Percentiles rank a stretch among this genome's conserved stretches.
These are phyloP conservation scores for Prunus kanzakura DNA, from an alignment of 306 rosid genomes.

Conservation along the genomic window DNA sequence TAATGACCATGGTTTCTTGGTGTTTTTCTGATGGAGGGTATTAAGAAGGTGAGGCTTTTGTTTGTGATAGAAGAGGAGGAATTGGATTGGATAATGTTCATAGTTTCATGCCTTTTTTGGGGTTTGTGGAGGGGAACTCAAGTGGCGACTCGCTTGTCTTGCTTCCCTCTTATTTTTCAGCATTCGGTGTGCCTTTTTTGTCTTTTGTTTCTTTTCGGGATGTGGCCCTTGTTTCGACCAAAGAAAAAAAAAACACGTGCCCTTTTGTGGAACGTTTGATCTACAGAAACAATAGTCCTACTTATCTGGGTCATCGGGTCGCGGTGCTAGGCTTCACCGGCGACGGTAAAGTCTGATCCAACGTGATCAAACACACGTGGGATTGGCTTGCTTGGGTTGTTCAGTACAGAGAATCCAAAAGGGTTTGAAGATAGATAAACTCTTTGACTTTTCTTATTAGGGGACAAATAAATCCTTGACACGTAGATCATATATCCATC, in stretches of 20 bases:
- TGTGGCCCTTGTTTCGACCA: not conserved
- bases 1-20: constrained; percentile 59
- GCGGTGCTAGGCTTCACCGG: not conserved
- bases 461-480: not conserved
- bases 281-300: not conserved
- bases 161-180: constrained; percentile 40
- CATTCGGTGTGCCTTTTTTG: not conserved
- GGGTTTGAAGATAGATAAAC: not conserved
- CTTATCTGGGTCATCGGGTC: not conserved
- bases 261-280: not conserved
- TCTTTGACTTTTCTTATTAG: not conserved
- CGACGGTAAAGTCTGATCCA: no score
- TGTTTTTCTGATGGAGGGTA: not conserved
- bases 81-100: constrained; percentile 53
- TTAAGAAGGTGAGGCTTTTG: constrained; percentile 29
- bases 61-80: constrained; percentile 25
- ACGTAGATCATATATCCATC: not conserved
- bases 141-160: not conserved
- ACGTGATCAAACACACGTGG: no score
- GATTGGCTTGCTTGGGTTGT: no score
- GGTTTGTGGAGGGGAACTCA: constrained; percentile 74
- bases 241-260: not conserved
- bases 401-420: no score
- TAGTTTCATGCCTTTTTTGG: constrained; percentile 23
- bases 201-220: not conserved